These are phyloP conservation scores for Mucor saturninus DNA, from an alignment of 371 early-diverging fungal genomes.

Conservation along the genomic window DNA sequence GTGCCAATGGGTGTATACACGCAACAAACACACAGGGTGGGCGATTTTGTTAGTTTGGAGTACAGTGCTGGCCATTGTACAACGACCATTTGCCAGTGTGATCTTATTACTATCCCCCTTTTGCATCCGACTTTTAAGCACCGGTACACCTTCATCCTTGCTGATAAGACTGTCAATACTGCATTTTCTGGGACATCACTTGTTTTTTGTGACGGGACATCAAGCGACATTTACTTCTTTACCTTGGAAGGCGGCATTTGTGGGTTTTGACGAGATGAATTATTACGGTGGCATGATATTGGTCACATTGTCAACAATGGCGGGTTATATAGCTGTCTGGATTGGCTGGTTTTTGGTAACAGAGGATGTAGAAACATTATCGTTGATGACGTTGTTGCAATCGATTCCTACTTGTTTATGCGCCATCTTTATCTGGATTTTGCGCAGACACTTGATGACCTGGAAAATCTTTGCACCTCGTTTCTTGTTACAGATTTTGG, in stretches of 20 bases:
- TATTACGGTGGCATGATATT: slow-evolving; percentile 73
- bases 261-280: slow-evolving; percentile 79
- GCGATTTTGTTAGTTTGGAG: slow-evolving; percentile 27
- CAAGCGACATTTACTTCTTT: slow-evolving; percentile 89
- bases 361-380: slow-evolving; percentile 6
- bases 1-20: not conserved
- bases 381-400: slow-evolving; percentile 53
- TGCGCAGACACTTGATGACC: slow-evolving; percentile 90
- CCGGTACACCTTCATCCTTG: not conserved
- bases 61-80: slow-evolving; percentile 40
- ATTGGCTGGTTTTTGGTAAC: slow-evolving; percentile 30
- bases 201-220: slow-evolving; percentile 92
- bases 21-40: slow-evolving; percentile 20
- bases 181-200: slow-evolving; percentile 63
- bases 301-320: slow-evolving; percentile 80
- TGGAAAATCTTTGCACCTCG: slow-evolving; percentile 96
- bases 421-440: slow-evolving; percentile 61
- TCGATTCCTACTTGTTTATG: slow-evolving; percentile 56
- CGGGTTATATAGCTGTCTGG: slow-evolving; percentile 67
- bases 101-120: slow-evolving; percentile 29
- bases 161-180: slow-evolving; percentile 32
- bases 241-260: slow-evolving; percentile 88
- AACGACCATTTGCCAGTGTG: slow-evolving; percentile 39
- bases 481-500: slow-evolving; percentile 69
- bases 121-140: slow-evolving; percentile 9